Evolutionary conservation across 805 yeast species (phyloP), one percentile per base, ranked within the genome.

Genomic region (Millerozyma miso): DNA sequence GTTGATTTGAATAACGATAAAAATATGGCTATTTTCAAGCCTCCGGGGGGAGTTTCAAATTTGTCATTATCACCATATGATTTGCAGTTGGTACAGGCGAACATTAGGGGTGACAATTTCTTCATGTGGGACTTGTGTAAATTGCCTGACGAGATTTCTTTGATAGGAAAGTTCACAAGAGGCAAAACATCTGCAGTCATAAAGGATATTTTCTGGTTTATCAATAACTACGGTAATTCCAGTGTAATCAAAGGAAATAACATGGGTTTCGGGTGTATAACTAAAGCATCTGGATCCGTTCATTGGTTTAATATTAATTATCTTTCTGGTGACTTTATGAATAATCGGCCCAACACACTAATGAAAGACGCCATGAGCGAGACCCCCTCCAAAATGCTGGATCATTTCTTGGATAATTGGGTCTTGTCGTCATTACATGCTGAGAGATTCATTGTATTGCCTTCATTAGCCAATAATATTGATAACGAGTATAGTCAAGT

Each of bases 21-120:
- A 43, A 62, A 66, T 3, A 51, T 69, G 53, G 65, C 65, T 4
- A 44, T 69, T 7, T 80, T 83, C 56, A 69, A 73, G 34, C 79
- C 87, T 0, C 80, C 84, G 0, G 79, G 76, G 16, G 87, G 87
- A 0, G 71, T 83, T 20, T 79, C 88, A 0, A 60, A 70, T 18
- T 55, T 84, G 1, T 78, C 84, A 1, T 53, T 83, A 4, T 81
- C 85, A 0, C 85, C 86, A 0, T 77, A 71, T 55, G 87, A 83
- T 52, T 53, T 77, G 33, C 74, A 75, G 23, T 56, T 83, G 39
- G 73, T 81, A 0, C 76, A 83, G 6, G 73, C 74, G 3, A 73
- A 77, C 8, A 52, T 57, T 17, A 67, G 85, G 40, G 89, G 90
- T 2, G 88, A 84, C 55, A 74, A 68, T 39, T 63, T 83, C 4